Conservation (phyloP, 176 grass and related monocot genomes). For the Tillandsia fasciculata region DNA sequence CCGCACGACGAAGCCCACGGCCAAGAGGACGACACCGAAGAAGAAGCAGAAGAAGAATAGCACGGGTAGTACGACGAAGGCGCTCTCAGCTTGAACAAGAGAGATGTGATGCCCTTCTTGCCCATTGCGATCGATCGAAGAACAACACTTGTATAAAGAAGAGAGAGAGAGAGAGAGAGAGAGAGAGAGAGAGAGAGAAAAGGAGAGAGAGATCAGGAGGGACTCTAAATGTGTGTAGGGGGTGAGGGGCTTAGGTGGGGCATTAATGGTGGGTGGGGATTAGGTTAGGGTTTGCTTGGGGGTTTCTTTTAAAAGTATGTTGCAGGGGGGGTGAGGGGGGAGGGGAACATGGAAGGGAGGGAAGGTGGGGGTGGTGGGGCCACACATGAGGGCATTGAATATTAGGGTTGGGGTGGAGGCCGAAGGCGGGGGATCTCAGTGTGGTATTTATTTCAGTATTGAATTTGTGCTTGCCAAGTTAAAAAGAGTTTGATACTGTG, state of each 20-base stretch:
- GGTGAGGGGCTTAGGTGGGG: not conserved
- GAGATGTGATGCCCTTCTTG: conserved; percentile 53
- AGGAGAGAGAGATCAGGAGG: conserved; percentile 1
- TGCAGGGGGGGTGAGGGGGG: not conserved
- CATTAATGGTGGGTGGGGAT: conserved; percentile 27
- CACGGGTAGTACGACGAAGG: not conserved
- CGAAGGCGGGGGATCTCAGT: not conserved
- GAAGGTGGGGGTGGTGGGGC: conserved; percentile 13
- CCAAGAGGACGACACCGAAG: conserved; percentile 24
- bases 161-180: conserved; percentile 18
- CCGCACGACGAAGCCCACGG: conserved; percentile 43
- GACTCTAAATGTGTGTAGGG: not conserved
- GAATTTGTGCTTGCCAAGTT: too few species aligned
- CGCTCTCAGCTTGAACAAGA: conserved; percentile 42
- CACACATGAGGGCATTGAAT: conserved; percentile 21
- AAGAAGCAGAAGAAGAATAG: not conserved
- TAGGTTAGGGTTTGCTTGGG: not conserved
- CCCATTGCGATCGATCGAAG: conserved; percentile 15
- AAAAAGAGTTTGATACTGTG: too few species aligned
- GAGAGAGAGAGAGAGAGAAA: conserved; percentile 1
- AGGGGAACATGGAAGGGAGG: conserved; percentile 25
- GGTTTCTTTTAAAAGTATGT: not conserved
- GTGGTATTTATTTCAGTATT: too few species aligned
- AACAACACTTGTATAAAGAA: not conserved
- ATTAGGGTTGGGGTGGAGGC: not conserved